A percentile compares a stretch with the other conserved stretches of the same genome.
phyloP scores from a whole-genome alignment of 495 filamentous ascomycete genomes.

The Neurospora sp. region DNA sequence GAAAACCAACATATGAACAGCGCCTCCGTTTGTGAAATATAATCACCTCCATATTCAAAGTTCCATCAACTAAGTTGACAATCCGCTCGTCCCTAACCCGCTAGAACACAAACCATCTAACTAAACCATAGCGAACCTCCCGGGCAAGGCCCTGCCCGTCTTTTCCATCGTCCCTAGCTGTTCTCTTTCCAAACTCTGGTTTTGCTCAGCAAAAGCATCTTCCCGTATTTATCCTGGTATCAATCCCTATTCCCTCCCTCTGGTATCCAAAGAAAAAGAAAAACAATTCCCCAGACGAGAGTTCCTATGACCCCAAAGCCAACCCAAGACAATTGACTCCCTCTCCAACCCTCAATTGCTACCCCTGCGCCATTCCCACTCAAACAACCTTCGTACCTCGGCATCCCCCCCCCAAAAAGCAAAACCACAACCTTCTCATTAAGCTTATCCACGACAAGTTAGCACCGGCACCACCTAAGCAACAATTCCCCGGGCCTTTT shows the following conservation, averaged over 20 bases:
- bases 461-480: not conserved
- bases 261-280: not conserved
- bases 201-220: not conserved
- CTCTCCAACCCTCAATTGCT: not conserved
- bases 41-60: not conserved
- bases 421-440: not conserved
- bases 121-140: not conserved
- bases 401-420: not conserved
- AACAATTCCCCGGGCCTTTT: not conserved
- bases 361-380: not conserved
- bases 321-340: not conserved
- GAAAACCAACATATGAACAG: not conserved
- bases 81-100: not conserved
- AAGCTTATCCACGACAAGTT: not conserved
- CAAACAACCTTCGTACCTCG: not conserved
- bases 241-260: not conserved
- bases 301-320: not conserved
- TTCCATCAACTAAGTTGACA: not conserved
- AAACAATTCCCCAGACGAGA: too few species aligned
- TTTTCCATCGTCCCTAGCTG: not conserved
- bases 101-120: not conserved
- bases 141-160: not conserved
- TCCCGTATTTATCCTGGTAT: not conserved
- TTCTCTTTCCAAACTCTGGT: not conserved
- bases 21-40: too few species aligned